phyloP scores from a whole-genome alignment of 208 protist genomes.

The Trypanosoma scelopori region DNA sequence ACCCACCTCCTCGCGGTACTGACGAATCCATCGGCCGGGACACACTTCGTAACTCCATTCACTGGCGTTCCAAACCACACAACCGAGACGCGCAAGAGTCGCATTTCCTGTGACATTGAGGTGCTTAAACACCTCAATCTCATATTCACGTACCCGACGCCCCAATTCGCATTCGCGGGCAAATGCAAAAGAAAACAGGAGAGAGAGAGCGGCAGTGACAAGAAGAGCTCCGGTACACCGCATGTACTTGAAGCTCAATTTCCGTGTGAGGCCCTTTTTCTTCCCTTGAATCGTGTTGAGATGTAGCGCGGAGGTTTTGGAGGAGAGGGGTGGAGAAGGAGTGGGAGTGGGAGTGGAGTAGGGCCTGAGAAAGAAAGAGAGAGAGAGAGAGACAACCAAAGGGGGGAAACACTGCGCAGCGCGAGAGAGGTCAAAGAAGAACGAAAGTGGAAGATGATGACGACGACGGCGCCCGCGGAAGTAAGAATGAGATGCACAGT shows the following conservation, averaged over 20 bases:
- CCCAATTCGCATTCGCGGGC: conserved; percentile 20
- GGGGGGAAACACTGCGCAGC: no score
- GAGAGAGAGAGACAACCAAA: no score
- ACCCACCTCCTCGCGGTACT: conserved; percentile 22
- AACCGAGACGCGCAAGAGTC: not conserved
- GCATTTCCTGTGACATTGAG: not conserved
- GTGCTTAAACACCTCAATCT: conserved; percentile 15
- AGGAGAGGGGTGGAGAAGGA: no score
- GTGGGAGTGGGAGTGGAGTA: no score
- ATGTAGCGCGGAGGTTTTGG: no score
- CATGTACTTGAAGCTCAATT: not conserved
- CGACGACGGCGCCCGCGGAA: not conserved
- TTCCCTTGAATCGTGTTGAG: not conserved
- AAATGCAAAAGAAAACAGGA: conserved; percentile 4
- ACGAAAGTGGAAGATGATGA: conserved; percentile 11
- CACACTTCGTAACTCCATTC: conserved; percentile 39
- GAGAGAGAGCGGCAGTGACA: not conserved
- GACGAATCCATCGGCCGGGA: conserved; percentile 37
- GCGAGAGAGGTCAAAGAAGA: conserved; percentile 20
- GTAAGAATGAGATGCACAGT: no score
- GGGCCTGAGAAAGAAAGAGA: no score
- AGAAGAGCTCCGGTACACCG: not conserved
- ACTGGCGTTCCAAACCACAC: conserved; percentile 1
- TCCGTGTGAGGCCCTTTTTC: not conserved
- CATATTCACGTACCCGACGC: conserved; percentile 20